Evolutionary conservation across 768 basidiomycete species (phyloP), one percentile per base, ranked within the genome.

Genomic region (Butyriboletus loyo): DNA sequence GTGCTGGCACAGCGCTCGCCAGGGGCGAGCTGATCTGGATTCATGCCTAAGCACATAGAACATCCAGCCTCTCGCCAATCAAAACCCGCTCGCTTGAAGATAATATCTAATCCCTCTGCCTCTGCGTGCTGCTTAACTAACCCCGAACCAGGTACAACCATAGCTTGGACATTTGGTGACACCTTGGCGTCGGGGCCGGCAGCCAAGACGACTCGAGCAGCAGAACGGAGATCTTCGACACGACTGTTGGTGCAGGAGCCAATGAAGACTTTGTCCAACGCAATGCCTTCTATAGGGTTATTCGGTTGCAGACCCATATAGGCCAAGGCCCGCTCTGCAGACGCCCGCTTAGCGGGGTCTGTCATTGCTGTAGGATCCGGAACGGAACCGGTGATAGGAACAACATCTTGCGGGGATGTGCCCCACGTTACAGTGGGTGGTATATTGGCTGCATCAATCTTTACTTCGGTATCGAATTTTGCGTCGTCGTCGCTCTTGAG

Each of bases 1-100:
- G 92, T 95, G 59, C 89, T 92, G 10, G 92, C 92, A 63, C 92
- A 95, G 39, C 92, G 86, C 64, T 87, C 80, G 14, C 87, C 85
- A 2, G 91, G 89, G 17, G 80, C 77, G 45, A 96, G 75, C 64
- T 93, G 90, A 71, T 96, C 92, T 13, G 92, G 89, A 71, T 96
- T 96, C 92, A 96, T 96, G 37, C 92, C 92, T 59, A 96, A 71
- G 72, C 92, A 96, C 92, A 96, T 96, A 15, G 92, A 96, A 66
- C 92, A 96, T 31, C 92, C 92, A 30, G 92, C 92, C 71, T 96
- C 92, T 46, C 92, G 82, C 92, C 92, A 95, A 64, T 96, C 92
- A 64, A 94, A 96, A 30, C 92, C 92, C 32, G 92, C 92, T 39
- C 87, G 86, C 66, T 85, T 89, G 77, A 96, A 92, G 60, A 95